Conservation (phyloP, 2,329 filamentous ascomycete genomes). For the Graphilbum ipis-grandicollis region DNA sequence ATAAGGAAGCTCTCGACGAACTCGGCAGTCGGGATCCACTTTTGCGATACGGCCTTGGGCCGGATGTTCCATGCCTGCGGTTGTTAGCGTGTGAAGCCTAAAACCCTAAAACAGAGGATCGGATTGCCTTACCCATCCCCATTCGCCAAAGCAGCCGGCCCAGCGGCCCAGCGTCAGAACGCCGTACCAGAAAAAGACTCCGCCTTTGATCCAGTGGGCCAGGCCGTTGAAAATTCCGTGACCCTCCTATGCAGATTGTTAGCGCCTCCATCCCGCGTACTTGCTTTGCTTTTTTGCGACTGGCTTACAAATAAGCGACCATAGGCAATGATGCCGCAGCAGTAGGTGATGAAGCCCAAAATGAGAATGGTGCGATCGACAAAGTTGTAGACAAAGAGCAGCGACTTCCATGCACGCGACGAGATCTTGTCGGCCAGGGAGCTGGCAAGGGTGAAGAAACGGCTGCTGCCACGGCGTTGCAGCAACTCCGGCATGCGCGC, state of each 20-base stretch:
- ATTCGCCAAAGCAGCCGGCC: slow-evolving; percentile 76
- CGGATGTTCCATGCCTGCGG: slow-evolving; percentile 71
- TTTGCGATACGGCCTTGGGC: slow-evolving; percentile 36
- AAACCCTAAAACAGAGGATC: background rate
- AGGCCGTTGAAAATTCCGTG: slow-evolving; percentile 61
- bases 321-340: slow-evolving; percentile 58
- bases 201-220: slow-evolving; percentile 87
- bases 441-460: slow-evolving; percentile 33
- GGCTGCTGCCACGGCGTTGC: slow-evolving; percentile 22
- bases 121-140: slow-evolving; percentile 71
- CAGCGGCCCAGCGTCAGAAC: slow-evolving; percentile 75
- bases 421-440: slow-evolving; percentile 39
- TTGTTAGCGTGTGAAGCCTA: background rate
- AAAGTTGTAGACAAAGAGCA: slow-evolving; percentile 44
- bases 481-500: slow-evolving; percentile 17
- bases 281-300: background rate
- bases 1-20: slow-evolving; percentile 83
- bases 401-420: slow-evolving; percentile 34
- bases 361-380: slow-evolving; percentile 64
- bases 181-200: slow-evolving; percentile 89
- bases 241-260: slow-evolving; percentile 35
- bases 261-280: background rate
- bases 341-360: slow-evolving; percentile 56
- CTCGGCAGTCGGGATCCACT: slow-evolving; percentile 64
- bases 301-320: slow-evolving; percentile 68